A percentile compares a stretch with the other conserved stretches of the same genome.
Evolutionary conservation across 805 yeast species (phyloP).

Genomic region (Limtongia smithiae): DNA sequence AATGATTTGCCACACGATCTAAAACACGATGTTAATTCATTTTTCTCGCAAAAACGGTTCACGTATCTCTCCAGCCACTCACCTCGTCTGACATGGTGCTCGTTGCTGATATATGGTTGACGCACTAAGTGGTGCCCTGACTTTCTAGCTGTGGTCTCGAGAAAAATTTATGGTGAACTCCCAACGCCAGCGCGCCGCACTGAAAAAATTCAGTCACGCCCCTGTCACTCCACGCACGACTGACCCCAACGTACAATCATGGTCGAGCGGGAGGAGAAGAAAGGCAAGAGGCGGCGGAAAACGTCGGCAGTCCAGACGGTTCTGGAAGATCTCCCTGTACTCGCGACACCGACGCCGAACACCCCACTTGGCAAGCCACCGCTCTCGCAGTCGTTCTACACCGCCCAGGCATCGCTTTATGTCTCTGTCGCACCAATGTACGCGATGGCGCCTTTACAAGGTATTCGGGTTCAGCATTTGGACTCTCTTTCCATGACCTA

Average conservation of each 20-base stretch:
- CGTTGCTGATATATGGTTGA: too few species aligned
- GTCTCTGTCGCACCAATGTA: constrained; percentile 86
- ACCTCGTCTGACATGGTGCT: constrained; percentile 29
- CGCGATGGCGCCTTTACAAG: constrained; percentile 63
- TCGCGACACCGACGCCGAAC: neutral
- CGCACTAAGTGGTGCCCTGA: neutral
- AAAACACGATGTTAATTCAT: neutral
- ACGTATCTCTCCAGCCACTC: neutral
- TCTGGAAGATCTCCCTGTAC: constrained; percentile 16
- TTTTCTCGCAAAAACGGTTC: neutral
- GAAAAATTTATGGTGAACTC: neutral
- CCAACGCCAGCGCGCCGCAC: neutral
- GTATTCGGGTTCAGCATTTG: constrained; percentile 80
- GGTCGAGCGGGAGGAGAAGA: neutral
- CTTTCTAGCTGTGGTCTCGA: neutral
- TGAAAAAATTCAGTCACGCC: neutral
- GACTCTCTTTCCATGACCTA: constrained; percentile 87
- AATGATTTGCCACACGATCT: constrained; percentile 96
- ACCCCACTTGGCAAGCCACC: constrained; percentile 18
- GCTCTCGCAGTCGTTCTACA: constrained; percentile 61
- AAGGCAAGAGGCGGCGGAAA: neutral
- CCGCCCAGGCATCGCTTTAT: constrained; percentile 59
- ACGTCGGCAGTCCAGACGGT: constrained; percentile 16
- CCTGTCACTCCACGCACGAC: too few species aligned
- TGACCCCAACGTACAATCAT: too few species aligned